Base-by-base conservation (phyloP, 345 rosid genomes). In the Arabidopsis suecica region DNA sequence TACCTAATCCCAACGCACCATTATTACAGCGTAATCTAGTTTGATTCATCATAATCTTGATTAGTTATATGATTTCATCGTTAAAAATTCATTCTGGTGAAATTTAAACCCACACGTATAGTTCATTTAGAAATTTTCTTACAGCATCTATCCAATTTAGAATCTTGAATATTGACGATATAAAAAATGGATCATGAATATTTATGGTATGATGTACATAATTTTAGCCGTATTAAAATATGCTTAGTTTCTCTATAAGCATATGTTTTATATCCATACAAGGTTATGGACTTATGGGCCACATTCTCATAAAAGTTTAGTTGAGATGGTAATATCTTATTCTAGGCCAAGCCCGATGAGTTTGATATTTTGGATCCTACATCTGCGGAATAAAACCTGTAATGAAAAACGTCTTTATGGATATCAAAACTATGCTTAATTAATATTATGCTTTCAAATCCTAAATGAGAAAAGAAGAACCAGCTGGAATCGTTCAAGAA, bases 401-500 rank as follows among this genome's bases (percentile, higher is more conserved):
- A 54, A 28, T 54, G 59, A 7, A 0, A 2, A 7, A 48, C 11
- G 11, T 18, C 22, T 16, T 16, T 48, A 3, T 48, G 11, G 5
- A 7, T 48, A 2, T 18, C 25, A 48, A 45, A 45, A 45, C 2
- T 0, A 44, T 13, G 48, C 48, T 5, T 12, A 57, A 34, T 16
- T 25, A 25, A 1, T 18, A 37, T 32, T 18, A 65, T 34, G 69
- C 28, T 30, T 34, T 48, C 57, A 65, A 5, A 18, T 33, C 28
- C 20, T 68, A 28, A 68, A 69, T 30, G 64, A 41, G 44, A 53
- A 38, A 2, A 34, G 58, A 65, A 49, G 44, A 68, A 74, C 71
- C 78, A 74, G 78, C 66, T 74, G 60, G 66, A 66, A 32, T 57
- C 50, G 65, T 25, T 47, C 59, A 65, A 5, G 5, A 45, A 9